These are phyloP conservation scores for Aspergillus chevalieri DNA, from an alignment of 2,329 filamentous ascomycete species.

Conservation along the genomic window DNA sequence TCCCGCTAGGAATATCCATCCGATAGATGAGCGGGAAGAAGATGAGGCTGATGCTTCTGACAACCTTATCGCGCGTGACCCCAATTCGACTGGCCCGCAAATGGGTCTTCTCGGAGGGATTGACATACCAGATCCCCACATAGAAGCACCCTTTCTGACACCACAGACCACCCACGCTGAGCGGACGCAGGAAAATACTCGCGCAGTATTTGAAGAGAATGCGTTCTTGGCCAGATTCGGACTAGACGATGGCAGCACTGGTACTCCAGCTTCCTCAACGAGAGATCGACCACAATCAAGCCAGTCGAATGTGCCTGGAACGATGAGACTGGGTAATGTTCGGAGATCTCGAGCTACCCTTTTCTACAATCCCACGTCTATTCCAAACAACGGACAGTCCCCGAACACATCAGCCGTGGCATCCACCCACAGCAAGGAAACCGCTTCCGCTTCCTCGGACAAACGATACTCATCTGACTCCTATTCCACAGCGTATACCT, in stretches of 20 bases:
- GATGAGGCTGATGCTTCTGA: constrained; percentile 39
- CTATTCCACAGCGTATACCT: constrained; percentile 47
- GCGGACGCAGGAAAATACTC: background rate
- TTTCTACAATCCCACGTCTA: constrained; percentile 17
- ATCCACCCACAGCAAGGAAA: constrained; percentile 17
- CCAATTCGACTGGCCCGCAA: constrained; percentile 7
- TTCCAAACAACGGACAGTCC: constrained; percentile 19
- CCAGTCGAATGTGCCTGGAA: constrained; percentile 47
- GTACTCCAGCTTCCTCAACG: constrained; percentile 41
- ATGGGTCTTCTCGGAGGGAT: background rate
- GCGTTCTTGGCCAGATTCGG: background rate
- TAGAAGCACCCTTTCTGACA: constrained; percentile 21
- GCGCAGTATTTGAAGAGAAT: background rate
- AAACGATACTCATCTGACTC: constrained; percentile 43
- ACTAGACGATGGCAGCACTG: constrained; percentile 23
- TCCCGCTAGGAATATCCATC: constrained; percentile 52
- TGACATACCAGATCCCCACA: constrained; percentile 19
- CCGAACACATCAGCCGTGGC: constrained; percentile 16
- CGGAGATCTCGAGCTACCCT: constrained; percentile 13
- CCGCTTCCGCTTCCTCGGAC: constrained; percentile 23
- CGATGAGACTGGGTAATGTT: constrained; percentile 8
- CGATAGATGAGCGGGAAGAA: constrained; percentile 59
- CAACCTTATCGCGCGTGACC: constrained; percentile 1
- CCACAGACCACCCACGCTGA: constrained; percentile 21
- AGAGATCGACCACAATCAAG: constrained; percentile 52